Evolutionary conservation across 2,329 filamentous ascomycete species (phyloP).

Genomic region (Nemania sp.): DNA sequence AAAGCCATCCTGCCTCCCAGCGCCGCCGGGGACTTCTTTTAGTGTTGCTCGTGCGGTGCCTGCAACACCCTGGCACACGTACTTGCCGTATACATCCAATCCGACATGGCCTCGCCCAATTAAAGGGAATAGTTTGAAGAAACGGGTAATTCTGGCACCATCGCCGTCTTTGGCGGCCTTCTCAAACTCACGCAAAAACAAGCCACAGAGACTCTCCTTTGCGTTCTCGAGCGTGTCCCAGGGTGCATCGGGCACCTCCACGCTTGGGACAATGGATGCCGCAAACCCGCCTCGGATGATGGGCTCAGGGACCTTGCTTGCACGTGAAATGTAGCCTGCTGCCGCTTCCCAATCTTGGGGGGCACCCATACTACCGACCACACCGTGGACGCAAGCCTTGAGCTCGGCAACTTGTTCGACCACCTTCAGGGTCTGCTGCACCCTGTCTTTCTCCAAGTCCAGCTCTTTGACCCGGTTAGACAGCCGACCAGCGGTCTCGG

Average conservation of each 20-base stretch:
- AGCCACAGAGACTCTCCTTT: conserved; percentile 82
- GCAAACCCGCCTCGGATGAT: conserved; percentile 87
- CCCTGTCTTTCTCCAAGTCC: conserved; percentile 87
- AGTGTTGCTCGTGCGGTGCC: conserved; percentile 79
- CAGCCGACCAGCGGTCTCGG: conserved; percentile 82
- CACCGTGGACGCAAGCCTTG: conserved; percentile 93
- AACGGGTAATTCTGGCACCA: conserved; percentile 85
- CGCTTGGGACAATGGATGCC: conserved; percentile 88
- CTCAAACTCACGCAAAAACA: conserved; percentile 95
- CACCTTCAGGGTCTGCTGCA: conserved; percentile 86
- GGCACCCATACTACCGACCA: conserved; percentile 94
- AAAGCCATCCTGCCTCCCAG: conserved; percentile 73
- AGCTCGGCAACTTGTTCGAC: conserved; percentile 97
- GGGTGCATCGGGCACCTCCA: conserved; percentile 92
- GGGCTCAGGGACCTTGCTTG: conserved; percentile 76
- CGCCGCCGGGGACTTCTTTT: conserved; percentile 66
- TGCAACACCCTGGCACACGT: conserved; percentile 94
- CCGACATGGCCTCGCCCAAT: conserved; percentile 89
- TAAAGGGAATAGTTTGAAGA: conserved; percentile 97
- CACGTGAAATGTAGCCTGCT: conserved; percentile 83
- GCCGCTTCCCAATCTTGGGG: conserved; percentile 99
- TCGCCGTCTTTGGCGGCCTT: conserved; percentile 87
- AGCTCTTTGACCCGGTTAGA: conserved; percentile 85
- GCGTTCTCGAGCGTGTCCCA: conserved; percentile 84
- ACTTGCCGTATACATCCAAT: conserved; percentile 91